Conservation (phyloP, 441 rosid species). For the Biscutella laevigata region DNA sequence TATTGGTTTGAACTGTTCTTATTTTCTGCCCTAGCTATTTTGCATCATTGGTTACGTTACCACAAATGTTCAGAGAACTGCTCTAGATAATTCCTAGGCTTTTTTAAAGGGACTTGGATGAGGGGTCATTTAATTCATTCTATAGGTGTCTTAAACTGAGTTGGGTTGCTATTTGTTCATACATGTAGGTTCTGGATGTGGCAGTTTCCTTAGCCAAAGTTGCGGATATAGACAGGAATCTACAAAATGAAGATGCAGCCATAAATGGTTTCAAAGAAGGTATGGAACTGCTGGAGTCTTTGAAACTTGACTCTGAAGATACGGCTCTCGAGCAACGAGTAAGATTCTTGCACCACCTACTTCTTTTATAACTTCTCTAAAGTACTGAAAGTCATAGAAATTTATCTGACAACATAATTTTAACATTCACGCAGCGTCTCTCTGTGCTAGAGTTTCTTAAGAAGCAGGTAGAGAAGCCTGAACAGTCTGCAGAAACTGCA, state of each 20-base stretch:
- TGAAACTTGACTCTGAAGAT: slow-evolving; percentile 60
- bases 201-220: slow-evolving; percentile 91
- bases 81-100: too few relatives aligned
- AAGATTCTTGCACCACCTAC: slow-evolving; percentile 21
- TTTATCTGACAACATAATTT: slow-evolving; percentile 6
- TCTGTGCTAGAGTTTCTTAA: slow-evolving; percentile 79
- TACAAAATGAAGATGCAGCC: slow-evolving; percentile 59
- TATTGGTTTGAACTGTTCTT: neutral
- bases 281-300: slow-evolving; percentile 58
- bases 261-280: slow-evolving; percentile 70
- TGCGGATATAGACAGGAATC: slow-evolving; percentile 73
- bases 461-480: slow-evolving; percentile 51
- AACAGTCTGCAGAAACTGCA: slow-evolving; percentile 21
- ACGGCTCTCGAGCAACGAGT: slow-evolving; percentile 67
- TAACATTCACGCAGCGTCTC: slow-evolving; percentile 42
- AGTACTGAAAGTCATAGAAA: neutral
- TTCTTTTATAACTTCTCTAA: neutral
- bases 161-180: neutral
- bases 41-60: neutral
- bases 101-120: neutral
- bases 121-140: neutral
- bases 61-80: neutral
- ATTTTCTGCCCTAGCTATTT: neutral
- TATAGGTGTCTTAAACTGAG: neutral
- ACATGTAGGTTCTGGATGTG: slow-evolving; percentile 61